These are phyloP conservation scores for Myrica gale DNA, from an alignment of 306 rosid species.

Conservation along the genomic window DNA sequence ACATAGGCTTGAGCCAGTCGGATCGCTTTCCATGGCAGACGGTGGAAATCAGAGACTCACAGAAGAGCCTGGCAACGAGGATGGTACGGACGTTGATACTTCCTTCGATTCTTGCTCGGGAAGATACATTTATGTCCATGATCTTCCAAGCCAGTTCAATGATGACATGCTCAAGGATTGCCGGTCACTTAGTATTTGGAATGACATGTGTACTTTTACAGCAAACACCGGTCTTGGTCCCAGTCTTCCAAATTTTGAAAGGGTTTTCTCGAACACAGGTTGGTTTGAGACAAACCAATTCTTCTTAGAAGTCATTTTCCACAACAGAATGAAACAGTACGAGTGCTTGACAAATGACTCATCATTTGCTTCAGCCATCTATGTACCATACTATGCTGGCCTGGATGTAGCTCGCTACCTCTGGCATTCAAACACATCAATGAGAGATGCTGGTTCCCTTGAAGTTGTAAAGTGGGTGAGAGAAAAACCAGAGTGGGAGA, in stretches of 20 bases:
- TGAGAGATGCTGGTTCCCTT: conserved; percentile 33
- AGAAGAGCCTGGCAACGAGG: neutral
- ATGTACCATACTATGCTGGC: conserved; percentile 45
- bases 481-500: conserved; percentile 39
- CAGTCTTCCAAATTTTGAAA: conserved; percentile 15
- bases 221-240: conserved; percentile 43
- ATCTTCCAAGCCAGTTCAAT: conserved; percentile 41
- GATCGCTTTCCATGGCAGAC: neutral
- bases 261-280: conserved; percentile 28
- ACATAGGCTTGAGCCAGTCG: neutral
- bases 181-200: conserved; percentile 36
- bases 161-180: conserved; percentile 33
- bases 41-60: neutral
- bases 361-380: conserved; percentile 40
- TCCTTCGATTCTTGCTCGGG: conserved; percentile 28
- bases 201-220: conserved; percentile 37
- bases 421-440: conserved; percentile 33
- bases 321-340: conserved; percentile 42
- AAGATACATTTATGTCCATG: conserved; percentile 38
- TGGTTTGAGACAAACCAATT: conserved; percentile 51
- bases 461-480: conserved; percentile 38
- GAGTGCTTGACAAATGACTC: conserved; percentile 46
- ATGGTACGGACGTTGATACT: neutral
- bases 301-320: conserved; percentile 46
- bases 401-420: conserved; percentile 47